Evolutionary conservation across 164 flowering plant species (phyloP).

Genomic region (Saururus chinensis): DNA sequence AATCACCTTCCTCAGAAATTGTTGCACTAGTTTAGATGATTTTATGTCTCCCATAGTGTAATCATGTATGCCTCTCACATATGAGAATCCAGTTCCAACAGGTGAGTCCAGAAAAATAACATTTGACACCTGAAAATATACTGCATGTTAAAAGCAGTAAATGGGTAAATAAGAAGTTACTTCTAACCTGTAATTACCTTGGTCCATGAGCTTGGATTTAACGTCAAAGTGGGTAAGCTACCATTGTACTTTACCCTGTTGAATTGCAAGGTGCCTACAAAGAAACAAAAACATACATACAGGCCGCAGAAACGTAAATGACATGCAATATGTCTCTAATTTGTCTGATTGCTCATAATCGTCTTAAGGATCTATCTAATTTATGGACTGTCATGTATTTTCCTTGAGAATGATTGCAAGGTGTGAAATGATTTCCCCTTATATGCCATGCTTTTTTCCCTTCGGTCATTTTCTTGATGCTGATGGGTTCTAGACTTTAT

Average conservation of each 20-base stretch:
- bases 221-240: neutral
- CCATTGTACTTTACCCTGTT: neutral
- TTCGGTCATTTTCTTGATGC: too few species aligned
- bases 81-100: constrained; percentile 18
- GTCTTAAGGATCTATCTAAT: too few species aligned
- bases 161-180: neutral
- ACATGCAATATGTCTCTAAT: neutral
- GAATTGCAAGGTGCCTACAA: neutral
- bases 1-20: neutral
- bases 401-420: too few species aligned
- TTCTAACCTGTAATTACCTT: neutral
- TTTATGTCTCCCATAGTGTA: neutral
- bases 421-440: too few species aligned
- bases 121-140: constrained; percentile 6
- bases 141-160: too few species aligned
- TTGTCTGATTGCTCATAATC: too few species aligned
- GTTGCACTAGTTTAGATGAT: neutral
- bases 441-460: too few species aligned
- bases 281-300: too few species aligned
- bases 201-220: constrained; percentile 1
- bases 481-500: too few species aligned
- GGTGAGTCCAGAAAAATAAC: constrained; percentile 18
- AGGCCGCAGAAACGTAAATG: too few species aligned
- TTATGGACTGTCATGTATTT: too few species aligned
- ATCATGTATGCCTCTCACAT: neutral